These are phyloP conservation scores for Thalassiosira pacifica DNA, from an alignment of 352 stramenopile species.

Conservation along the genomic window DNA sequence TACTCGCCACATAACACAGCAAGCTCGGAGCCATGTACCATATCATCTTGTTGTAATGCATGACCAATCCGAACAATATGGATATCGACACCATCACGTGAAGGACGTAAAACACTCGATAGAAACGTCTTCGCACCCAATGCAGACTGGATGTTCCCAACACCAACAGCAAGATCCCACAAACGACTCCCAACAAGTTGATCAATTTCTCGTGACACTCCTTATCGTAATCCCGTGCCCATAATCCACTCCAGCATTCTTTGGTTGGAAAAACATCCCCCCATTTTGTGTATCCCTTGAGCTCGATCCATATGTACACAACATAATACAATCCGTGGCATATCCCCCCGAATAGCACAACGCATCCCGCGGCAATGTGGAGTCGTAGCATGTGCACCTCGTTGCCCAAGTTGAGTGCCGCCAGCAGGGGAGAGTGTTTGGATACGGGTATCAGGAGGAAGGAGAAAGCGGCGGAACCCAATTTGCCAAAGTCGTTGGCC, in stretches of 20 bases:
- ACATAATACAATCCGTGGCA: slow-evolving; percentile 43
- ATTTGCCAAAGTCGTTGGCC: slow-evolving; percentile 48
- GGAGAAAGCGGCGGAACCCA: not conserved
- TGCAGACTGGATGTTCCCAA: slow-evolving; percentile 52
- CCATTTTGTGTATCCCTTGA: slow-evolving; percentile 1
- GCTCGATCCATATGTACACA: slow-evolving; percentile 41
- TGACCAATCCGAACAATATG: slow-evolving; percentile 51
- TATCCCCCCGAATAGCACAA: slow-evolving; percentile 15
- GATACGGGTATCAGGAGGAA: slow-evolving; percentile 48
- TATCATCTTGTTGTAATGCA: slow-evolving; percentile 65
- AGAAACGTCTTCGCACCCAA: slow-evolving; percentile 52
- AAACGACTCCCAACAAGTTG: slow-evolving; percentile 40
- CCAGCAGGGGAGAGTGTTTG: slow-evolving; percentile 18
- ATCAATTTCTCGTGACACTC: slow-evolving; percentile 42
- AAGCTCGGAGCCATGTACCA: slow-evolving; percentile 59
- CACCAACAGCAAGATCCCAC: slow-evolving; percentile 34
- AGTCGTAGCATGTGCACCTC: slow-evolving; percentile 35
- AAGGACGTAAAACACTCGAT: slow-evolving; percentile 60
- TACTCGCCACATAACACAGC: slow-evolving; percentile 54
- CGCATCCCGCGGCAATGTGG: slow-evolving; percentile 31
- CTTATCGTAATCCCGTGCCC: slow-evolving; percentile 11
- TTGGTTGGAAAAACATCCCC: slow-evolving; percentile 15
- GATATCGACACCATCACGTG: slow-evolving; percentile 49
- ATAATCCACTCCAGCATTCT: slow-evolving; percentile 5
- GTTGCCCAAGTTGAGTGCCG: slow-evolving; percentile 21